Conservation (phyloP, 768 basidiomycete genomes). For the Phylloporus rhodoxanthus region DNA sequence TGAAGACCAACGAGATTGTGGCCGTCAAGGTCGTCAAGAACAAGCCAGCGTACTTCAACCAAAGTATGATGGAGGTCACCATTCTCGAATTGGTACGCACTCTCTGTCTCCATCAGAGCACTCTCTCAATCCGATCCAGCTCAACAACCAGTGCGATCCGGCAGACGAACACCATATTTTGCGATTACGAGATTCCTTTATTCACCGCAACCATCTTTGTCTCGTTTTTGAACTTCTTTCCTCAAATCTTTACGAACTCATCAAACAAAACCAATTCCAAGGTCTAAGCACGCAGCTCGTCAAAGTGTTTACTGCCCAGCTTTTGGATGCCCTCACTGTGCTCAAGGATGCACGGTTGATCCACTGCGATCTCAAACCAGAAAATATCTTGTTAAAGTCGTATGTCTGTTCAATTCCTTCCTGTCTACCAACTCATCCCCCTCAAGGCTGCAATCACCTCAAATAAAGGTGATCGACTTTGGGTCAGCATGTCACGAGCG, state of each 20-base stretch:
- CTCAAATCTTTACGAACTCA: conserved; percentile 96
- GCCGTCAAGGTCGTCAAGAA: conserved; percentile 99
- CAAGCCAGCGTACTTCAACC: conserved; percentile 99
- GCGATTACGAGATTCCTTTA: conserved; percentile 91
- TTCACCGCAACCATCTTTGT: conserved; percentile 93
- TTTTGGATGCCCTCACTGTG: conserved; percentile 86
- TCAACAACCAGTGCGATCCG: conserved; percentile 92
- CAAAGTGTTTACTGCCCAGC: conserved; percentile 95
- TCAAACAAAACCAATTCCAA: conserved; percentile 99
- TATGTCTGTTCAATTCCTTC: conserved; percentile 30
- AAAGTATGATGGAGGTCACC: conserved; percentile 99
- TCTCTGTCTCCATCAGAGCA: not conserved
- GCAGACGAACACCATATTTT: conserved; percentile 95
- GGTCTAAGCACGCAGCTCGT: conserved; percentile 95
- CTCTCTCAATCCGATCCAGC: conserved; percentile 37
- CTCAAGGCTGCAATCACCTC: conserved; percentile 84
- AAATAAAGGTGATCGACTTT: conserved; percentile 99
- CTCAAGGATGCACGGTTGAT: conserved; percentile 94
- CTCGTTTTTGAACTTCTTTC: conserved; percentile 96
- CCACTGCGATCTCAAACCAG: conserved; percentile 97
- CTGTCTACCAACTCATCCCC: not conserved
- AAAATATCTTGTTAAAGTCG: conserved; percentile 97
- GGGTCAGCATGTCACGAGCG: conserved; percentile 98
- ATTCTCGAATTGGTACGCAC: conserved; percentile 85
- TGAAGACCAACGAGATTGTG: conserved; percentile 97